These are phyloP conservation scores for Alternaria alternata DNA, from an alignment of 2,329 filamentous ascomycete species.

Conservation along the genomic window DNA sequence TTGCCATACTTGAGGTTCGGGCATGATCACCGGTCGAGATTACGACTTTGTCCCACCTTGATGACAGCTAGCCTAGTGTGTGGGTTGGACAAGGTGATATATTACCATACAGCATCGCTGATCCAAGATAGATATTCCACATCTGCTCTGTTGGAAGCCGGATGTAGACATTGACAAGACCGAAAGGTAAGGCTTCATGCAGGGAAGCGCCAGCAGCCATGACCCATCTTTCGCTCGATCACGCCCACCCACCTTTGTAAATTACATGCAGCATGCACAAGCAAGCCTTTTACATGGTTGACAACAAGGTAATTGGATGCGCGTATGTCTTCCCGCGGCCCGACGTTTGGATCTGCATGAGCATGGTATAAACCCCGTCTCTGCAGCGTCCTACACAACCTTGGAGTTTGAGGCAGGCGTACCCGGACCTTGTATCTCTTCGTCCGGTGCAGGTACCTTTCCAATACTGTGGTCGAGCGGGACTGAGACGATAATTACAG, in stretches of 20 bases:
- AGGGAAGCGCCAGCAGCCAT: conserved; percentile 30
- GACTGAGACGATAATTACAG: conserved; percentile 43
- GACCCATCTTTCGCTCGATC: conserved; percentile 33
- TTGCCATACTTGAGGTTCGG: conserved; percentile 2
- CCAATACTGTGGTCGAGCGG: conserved; percentile 30
- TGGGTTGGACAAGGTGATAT: not conserved
- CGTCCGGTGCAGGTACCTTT: conserved; percentile 48
- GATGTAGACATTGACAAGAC: conserved; percentile 12
- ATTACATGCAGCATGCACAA: conserved; percentile 39
- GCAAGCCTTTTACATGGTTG: conserved; percentile 34
- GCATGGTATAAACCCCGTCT: conserved; percentile 45
- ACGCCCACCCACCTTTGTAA: conserved; percentile 33
- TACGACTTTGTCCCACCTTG: not conserved
- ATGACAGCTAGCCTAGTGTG: not conserved
- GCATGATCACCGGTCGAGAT: not conserved
- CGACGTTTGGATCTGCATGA: conserved; percentile 49
- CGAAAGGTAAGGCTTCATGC: conserved; percentile 23
- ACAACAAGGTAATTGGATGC: conserved; percentile 31
- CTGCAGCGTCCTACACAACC: conserved; percentile 37
- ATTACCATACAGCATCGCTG: conserved; percentile 1
- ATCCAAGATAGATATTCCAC: not conserved
- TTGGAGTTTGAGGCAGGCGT: conserved; percentile 42
- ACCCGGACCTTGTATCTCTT: conserved; percentile 44
- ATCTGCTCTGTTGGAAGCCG: conserved; percentile 15
- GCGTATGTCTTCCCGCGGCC: conserved; percentile 46